phyloP scores from a whole-genome alignment of 495 filamentous ascomycete species.

The Penicillium silybi region DNA sequence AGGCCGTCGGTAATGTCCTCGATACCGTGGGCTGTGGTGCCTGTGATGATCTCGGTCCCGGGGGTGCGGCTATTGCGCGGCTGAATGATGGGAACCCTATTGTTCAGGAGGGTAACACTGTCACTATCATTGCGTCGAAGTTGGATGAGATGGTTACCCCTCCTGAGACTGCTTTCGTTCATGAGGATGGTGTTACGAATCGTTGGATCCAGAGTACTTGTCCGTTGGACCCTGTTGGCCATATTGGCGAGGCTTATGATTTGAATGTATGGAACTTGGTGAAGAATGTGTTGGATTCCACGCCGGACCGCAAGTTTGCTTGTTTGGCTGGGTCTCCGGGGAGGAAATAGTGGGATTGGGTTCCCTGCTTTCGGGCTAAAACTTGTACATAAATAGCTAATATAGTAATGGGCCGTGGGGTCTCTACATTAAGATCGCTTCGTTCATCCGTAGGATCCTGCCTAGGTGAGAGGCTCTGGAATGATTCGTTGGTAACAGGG shows the following conservation, averaged over 20 bases:
- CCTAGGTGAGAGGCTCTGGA: too few relatives aligned
- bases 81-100: slow-evolving; percentile 44
- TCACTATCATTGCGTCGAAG: slow-evolving; percentile 48
- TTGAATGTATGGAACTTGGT: slow-evolving; percentile 53
- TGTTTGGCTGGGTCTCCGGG: slow-evolving; percentile 38
- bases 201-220: slow-evolving; percentile 46
- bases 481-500: too few relatives aligned
- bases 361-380: neutral
- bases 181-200: slow-evolving; percentile 46
- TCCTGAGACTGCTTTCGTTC: slow-evolving; percentile 36
- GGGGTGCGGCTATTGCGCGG: slow-evolving; percentile 33
- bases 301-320: slow-evolving; percentile 30
- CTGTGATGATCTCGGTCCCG: slow-evolving; percentile 42
- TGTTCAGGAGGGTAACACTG: slow-evolving; percentile 42
- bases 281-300: slow-evolving; percentile 45
- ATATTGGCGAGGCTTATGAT: slow-evolving; percentile 52
- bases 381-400: slow-evolving; percentile 7
- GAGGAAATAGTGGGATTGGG: slow-evolving; percentile 11
- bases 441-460: too few relatives aligned
- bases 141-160: slow-evolving; percentile 49
- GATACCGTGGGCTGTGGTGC: slow-evolving; percentile 42
- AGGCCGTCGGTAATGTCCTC: slow-evolving; percentile 29
- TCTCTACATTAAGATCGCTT: too few relatives aligned
- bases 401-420: neutral
- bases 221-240: slow-evolving; percentile 44